Evolutionary conservation across 2,329 filamentous ascomycete species (phyloP).

Genomic region (Calonectria leucothoes): DNA sequence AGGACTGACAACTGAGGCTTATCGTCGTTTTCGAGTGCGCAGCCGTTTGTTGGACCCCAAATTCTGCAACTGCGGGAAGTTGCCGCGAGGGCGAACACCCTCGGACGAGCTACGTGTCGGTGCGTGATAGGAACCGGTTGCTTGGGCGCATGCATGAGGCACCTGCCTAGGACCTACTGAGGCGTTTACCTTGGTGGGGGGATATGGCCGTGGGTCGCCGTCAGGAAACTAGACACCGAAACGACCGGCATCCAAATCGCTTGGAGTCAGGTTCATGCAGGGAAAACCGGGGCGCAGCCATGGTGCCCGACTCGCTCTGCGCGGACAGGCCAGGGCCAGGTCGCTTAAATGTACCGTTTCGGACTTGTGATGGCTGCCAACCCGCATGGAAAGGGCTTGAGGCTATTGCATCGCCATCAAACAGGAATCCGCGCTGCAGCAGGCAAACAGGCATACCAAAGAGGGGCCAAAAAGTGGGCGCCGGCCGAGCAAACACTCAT

Average conservation of each 20-base stretch:
- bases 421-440: neutral
- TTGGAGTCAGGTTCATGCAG: neutral
- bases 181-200: neutral
- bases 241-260: neutral
- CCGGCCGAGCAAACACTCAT: neutral
- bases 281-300: neutral
- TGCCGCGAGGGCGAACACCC: neutral
- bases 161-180: no score
- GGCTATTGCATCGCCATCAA: neutral
- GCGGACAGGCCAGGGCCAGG: neutral
- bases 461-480: neutral
- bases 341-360: neutral
- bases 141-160: neutral
- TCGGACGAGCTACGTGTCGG: neutral
- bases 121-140: neutral
- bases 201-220: no score
- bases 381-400: neutral
- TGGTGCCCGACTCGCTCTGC: neutral
- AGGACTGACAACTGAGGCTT: neutral
- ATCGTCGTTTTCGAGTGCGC: neutral
- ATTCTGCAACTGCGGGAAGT: neutral
- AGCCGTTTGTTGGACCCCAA: neutral
- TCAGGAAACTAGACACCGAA: neutral
- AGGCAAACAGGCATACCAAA: neutral
- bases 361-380: neutral